Evolutionary conservation across 352 stramenopile species (phyloP).

Genomic region (Globisporangium recalcitrans): DNA sequence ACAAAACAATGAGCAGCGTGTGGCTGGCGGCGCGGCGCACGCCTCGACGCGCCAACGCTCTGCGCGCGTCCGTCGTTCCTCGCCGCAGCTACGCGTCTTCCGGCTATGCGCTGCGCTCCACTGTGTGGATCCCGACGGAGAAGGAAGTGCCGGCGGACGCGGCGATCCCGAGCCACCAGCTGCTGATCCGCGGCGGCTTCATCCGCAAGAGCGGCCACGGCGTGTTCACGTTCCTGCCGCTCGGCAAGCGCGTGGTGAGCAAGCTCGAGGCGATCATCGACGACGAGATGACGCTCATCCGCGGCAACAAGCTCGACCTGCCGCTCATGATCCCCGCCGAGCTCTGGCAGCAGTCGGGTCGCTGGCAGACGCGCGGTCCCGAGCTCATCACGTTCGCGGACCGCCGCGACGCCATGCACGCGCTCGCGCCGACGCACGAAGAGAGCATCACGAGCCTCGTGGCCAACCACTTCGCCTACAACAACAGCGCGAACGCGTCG

Average conservation of each 20-base stretch:
- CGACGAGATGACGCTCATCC: conserved; percentile 68
- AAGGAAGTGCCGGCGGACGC: conserved; percentile 74
- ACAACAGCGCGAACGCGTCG: conserved; percentile 29
- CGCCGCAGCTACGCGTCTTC: not conserved
- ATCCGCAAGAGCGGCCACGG: conserved; percentile 82
- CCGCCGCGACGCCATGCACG: conserved; percentile 57
- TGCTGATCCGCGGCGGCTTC: conserved; percentile 81
- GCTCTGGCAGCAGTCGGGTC: conserved; percentile 78
- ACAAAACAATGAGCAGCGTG: conserved; percentile 6
- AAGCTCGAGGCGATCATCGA: conserved; percentile 85
- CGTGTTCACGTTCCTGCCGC: conserved; percentile 72
- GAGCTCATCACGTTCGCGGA: conserved; percentile 85
- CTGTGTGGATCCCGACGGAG: conserved; percentile 70
- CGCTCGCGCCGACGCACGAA: conserved; percentile 79
- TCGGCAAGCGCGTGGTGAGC: conserved; percentile 63
- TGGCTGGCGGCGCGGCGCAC: conserved; percentile 6
- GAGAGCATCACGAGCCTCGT: conserved; percentile 84
- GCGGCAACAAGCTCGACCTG: conserved; percentile 82
- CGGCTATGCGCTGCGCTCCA: conserved; percentile 31
- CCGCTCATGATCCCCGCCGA: conserved; percentile 69
- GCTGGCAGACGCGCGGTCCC: conserved; percentile 74
- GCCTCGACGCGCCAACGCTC: not conserved
- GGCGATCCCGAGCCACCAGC: conserved; percentile 76
- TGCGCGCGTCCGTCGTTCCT: not conserved
- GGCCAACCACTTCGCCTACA: conserved; percentile 46